Base-by-base conservation (phyloP, 176 grass and related monocot species). In the Bolboschoenus planiculmis region DNA sequence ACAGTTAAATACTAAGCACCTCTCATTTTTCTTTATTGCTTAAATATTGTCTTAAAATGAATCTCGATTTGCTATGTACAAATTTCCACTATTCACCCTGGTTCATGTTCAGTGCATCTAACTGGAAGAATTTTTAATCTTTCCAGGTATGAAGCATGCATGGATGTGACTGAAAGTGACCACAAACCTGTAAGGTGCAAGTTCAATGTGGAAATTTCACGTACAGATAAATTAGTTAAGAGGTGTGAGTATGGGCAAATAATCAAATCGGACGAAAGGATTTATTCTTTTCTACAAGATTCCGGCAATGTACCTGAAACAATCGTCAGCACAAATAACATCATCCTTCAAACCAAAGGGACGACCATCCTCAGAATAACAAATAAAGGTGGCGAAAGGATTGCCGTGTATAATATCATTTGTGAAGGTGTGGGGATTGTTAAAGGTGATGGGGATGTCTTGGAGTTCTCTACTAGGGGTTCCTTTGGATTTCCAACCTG, bases 171-270 rank as follows among this genome's bases (percentile, higher is more conserved):
- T 59, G 92, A 97, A 42, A 97, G 95, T 83, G 95, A 94, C 72
- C 95, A 97, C 89, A 97, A 97, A 90, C 95, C 95, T 81, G 90
- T 97, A 42, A 94, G 92, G 66, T 97, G 95, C 84, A 94, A 88
- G 81, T 94, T 97, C 80, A 94, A 80, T 42, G 84, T 97, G 82
- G 95, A 94, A 56, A 97, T 97, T 88, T 90, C 95, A 85, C 87
- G 89, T 85, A 80, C 87, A 46, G 95, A 97, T 83, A 87, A 94
- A 83, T 79, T 92, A 82, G 87, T 83, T 89, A 94, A 89, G 78
- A 89, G 95, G 77, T 90, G 93, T 79, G 92, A 94, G 65, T 92
- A 94, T 16, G 89, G 95, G 79, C 65, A 91, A 81, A 93, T 97
- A 94, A 87, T 91, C 1, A 78, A 91, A 88, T 92, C 88, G 0